phyloP scores from a whole-genome alignment of 768 basidiomycete genomes.

The Termitomyces sp. region DNA sequence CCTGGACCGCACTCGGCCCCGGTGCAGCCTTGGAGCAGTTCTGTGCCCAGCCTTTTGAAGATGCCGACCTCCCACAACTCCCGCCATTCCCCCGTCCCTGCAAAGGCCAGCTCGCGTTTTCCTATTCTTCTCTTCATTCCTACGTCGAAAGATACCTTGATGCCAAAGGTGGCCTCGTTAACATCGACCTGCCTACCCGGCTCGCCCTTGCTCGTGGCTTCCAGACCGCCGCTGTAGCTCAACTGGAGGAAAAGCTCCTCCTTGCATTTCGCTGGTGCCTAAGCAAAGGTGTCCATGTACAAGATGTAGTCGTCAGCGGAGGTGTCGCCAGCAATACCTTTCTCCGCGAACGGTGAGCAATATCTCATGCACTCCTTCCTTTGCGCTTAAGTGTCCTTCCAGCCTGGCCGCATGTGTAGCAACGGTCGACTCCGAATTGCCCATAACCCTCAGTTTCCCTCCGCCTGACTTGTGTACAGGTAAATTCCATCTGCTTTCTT shows the following conservation, averaged over 20 bases:
- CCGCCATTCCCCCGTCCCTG: slow-evolving; percentile 44
- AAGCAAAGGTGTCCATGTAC: slow-evolving; percentile 36
- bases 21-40: slow-evolving; percentile 82
- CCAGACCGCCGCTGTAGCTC: slow-evolving; percentile 64
- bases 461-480: slow-evolving; percentile 80
- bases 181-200: slow-evolving; percentile 32
- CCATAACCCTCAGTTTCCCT: slow-evolving; percentile 61
- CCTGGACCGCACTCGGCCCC: slow-evolving; percentile 58
- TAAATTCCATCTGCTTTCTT: slow-evolving; percentile 17
- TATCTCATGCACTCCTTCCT: not conserved
- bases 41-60: slow-evolving; percentile 33
- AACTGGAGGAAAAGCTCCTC: slow-evolving; percentile 70
- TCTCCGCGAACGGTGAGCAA: slow-evolving; percentile 56
- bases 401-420: slow-evolving; percentile 27
- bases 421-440: slow-evolving; percentile 17
- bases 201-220: slow-evolving; percentile 63
- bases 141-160: slow-evolving; percentile 56
- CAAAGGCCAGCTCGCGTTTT: slow-evolving; percentile 59
- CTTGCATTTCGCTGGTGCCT: slow-evolving; percentile 46
- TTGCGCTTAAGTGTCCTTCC: not conserved
- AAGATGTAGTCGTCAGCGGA: slow-evolving; percentile 77
- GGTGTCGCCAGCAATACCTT: slow-evolving; percentile 88
- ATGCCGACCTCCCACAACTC: slow-evolving; percentile 23
- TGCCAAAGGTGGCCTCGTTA: slow-evolving; percentile 34
- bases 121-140: slow-evolving; percentile 75